Evolutionary conservation across 1,139 yeast genomes (phyloP).

Genomic region (Lodderomyces metapsilosis): DNA sequence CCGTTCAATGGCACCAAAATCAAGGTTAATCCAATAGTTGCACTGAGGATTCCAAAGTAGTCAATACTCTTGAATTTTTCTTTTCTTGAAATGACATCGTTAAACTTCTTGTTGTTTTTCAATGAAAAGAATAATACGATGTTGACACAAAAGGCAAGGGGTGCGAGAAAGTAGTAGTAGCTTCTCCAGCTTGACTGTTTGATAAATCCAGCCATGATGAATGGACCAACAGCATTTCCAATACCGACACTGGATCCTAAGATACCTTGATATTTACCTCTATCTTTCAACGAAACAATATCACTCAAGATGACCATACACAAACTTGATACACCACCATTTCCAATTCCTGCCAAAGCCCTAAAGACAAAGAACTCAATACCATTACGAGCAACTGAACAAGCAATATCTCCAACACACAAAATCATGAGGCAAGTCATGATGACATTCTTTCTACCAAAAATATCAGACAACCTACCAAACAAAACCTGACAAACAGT

Average conservation of each 20-base stretch:
- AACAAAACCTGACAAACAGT: conserved; percentile 45
- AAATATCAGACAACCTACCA: conserved; percentile 44
- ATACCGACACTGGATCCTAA: conserved; percentile 53
- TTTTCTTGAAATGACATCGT: conserved; percentile 22
- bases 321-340: conserved; percentile 43
- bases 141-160: conserved; percentile 33
- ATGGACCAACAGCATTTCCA: conserved; percentile 59
- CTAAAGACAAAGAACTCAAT: conserved; percentile 41
- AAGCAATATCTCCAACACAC: conserved; percentile 37
- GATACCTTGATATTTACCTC: conserved; percentile 48
- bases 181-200: conserved; percentile 49
- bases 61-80: conserved; percentile 46
- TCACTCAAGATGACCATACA: conserved; percentile 45
- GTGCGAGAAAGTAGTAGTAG: conserved; percentile 47
- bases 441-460: conserved; percentile 42
- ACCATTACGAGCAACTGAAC: conserved; percentile 43
- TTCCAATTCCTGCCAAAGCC: conserved; percentile 46
- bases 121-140: conserved; percentile 27
- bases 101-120: conserved; percentile 18
- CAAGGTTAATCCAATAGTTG: conserved; percentile 44
- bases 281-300: conserved; percentile 39
- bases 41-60: conserved; percentile 45
- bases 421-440: conserved; percentile 30
- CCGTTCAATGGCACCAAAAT: conserved; percentile 52
- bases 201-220: conserved; percentile 52